Conservation (phyloP, 768 basidiomycete species). For the Boletus coccyginus region DNA sequence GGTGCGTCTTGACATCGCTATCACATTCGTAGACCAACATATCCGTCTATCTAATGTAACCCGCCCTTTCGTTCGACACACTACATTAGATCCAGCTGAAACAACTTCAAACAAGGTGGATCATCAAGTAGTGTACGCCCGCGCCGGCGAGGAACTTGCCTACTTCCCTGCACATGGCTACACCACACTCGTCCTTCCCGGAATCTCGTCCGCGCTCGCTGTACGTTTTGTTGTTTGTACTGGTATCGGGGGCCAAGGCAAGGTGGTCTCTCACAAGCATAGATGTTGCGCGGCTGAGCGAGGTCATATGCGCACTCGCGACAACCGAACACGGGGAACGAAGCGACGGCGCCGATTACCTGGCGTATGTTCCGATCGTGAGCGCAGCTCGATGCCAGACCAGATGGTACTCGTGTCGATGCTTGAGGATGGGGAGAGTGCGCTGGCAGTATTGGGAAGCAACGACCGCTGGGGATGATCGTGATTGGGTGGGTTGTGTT, state of each 20-base stretch:
- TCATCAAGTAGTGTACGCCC: constrained; percentile 92
- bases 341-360: constrained; percentile 62
- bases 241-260: constrained; percentile 61
- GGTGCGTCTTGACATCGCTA: constrained; percentile 41
- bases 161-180: constrained; percentile 87
- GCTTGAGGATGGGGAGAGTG: constrained; percentile 63
- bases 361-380: constrained; percentile 76
- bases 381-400: constrained; percentile 94
- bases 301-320: constrained; percentile 70
- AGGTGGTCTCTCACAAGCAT: too few species aligned
- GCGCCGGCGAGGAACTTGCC: constrained; percentile 91
- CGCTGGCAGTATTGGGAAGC: constrained; percentile 75
- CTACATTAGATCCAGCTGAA: constrained; percentile 59
- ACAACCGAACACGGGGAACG: constrained; percentile 36
- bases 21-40: not conserved
- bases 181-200: constrained; percentile 51
- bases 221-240: constrained; percentile 92
- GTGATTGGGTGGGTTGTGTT: constrained; percentile 90
- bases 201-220: constrained; percentile 85
- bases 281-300: constrained; percentile 44
- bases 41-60: not conserved
- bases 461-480: constrained; percentile 95
- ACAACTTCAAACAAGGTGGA: constrained; percentile 54
- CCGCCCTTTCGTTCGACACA: not conserved
- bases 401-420: constrained; percentile 84